These are phyloP conservation scores for Trichoderma atrobrunneum DNA, from an alignment of 2,329 filamentous ascomycete genomes.

Conservation along the genomic window DNA sequence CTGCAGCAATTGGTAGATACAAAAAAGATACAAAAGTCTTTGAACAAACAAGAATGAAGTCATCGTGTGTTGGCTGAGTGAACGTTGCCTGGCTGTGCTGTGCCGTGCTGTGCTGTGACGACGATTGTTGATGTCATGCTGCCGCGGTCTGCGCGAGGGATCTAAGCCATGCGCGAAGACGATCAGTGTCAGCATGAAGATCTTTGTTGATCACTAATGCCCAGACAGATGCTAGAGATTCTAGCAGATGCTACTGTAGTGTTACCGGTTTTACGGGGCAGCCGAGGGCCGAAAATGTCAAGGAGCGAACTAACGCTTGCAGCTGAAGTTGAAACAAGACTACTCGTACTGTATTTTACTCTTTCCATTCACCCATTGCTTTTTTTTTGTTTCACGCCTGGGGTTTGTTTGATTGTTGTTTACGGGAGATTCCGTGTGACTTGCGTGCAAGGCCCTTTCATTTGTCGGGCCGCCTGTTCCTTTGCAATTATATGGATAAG, in stretches of 20 bases:
- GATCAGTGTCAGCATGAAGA: constrained; percentile 9
- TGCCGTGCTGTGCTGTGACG: neutral
- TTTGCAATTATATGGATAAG: too few species aligned
- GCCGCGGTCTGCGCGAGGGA: neutral
- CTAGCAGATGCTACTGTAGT: constrained; percentile 6
- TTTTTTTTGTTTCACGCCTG: neutral
- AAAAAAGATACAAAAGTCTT: neutral
- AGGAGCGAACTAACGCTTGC: neutral
- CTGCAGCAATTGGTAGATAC: constrained; percentile 4
- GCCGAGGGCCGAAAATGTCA: neutral
- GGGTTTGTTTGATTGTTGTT: neutral
- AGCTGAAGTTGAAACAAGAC: constrained; percentile 12
- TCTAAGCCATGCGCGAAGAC: neutral
- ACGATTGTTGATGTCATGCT: neutral
- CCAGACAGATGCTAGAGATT: neutral
- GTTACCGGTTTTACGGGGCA: constrained; percentile 1
- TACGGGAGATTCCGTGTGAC: neutral
- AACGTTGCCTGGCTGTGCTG: neutral
- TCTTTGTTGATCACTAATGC: constrained; percentile 12
- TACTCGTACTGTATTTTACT: neutral
- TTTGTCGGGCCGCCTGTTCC: too few species aligned
- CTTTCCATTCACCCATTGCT: neutral
- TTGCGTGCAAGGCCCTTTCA: neutral
- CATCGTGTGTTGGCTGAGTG: neutral
- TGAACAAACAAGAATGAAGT: neutral